Evolutionary conservation across 345 rosid genomes (phyloP), one percentile per base, ranked within the genome.

Genomic region (Salix viminalis): DNA sequence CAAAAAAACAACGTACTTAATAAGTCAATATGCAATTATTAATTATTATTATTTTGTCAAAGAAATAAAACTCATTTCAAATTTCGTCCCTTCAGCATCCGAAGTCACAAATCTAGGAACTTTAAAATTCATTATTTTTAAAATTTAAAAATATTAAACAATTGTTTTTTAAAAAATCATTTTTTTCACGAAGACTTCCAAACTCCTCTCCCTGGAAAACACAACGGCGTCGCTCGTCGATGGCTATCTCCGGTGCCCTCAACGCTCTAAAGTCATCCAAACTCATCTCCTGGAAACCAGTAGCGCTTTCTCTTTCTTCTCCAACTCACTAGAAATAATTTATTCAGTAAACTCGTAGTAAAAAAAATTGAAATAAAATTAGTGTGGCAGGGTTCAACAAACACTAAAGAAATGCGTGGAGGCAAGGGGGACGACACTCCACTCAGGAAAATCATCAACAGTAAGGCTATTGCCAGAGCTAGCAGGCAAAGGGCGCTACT

Each of bases 321-420:
- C 46, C 19, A 41, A 41, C 66, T 14, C 14, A 12, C 16, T 14
- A 46, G 50, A 46, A 46, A 46, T 46, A 4, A 41, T 41, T 41
- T 41, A 41, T 41, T 41, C 44, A 41, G 44, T 46, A 46, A 46
- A 46, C 50, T 12, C 4, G 4, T 46, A 14, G 5, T 54, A 1
- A n/a, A 19, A 65, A 66, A 65, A 66, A 69, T 28, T 52, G 69
- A 42, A 50, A 42, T 54, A 30, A 14, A 60, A 66, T 77, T 67
- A 92, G 99, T 88, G 90, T 18, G 94, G 96, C 73, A 83, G 85
- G 84, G 75, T 91, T 76, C 97, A 92, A 70, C 91, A 83, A 83
- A 95, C 97, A 66, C 83, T 93, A 72, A 89, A 87, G 50, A 85
- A 84, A 78, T 75, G 82, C 83, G 79, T 89, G 69, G 92, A 88